A percentile compares a stretch with the other conserved stretches of the same genome.
Evolutionary conservation across 495 filamentous ascomycete species (phyloP).

Genomic region (Staphylotrichum longicolle): DNA sequence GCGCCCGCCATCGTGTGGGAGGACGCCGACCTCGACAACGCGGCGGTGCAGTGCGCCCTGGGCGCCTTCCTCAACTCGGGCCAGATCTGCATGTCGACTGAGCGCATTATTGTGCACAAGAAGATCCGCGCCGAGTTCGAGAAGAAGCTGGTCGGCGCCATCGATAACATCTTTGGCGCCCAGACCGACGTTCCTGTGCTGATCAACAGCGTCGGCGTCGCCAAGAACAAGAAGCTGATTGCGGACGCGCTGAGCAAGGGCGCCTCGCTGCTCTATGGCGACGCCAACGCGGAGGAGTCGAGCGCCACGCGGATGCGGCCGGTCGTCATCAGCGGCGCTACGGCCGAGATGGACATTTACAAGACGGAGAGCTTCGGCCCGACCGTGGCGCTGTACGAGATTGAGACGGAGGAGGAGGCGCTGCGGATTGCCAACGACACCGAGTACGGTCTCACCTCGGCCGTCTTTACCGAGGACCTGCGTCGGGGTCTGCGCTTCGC

Average conservation of each 20-base stretch:
- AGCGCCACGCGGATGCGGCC: conserved; percentile 63
- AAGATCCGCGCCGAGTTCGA: conserved; percentile 65
- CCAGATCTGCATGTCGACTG: conserved; percentile 91
- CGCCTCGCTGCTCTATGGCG: conserved; percentile 62
- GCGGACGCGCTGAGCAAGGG: conserved; percentile 66
- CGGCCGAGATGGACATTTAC: conserved; percentile 79
- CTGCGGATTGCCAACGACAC: conserved; percentile 78
- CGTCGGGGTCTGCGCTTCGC: conserved; percentile 72
- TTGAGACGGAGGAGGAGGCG: conserved; percentile 65
- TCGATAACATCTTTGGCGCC: conserved; percentile 50
- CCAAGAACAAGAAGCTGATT: conserved; percentile 67
- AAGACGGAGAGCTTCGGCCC: conserved; percentile 81
- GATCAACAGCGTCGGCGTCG: conserved; percentile 57
- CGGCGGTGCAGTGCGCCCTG: conserved; percentile 50
- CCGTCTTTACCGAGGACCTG: conserved; percentile 84
- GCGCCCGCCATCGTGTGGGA: conserved; percentile 62
- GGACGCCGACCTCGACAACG: conserved; percentile 61
- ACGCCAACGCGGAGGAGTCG: conserved; percentile 45
- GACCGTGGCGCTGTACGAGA: conserved; percentile 58
- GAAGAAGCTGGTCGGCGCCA: conserved; percentile 53
- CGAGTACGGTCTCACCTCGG: conserved; percentile 74
- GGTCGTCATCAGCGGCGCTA: conserved; percentile 67
- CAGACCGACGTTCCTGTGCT: conserved; percentile 56
- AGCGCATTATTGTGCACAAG: conserved; percentile 80
- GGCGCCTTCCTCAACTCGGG: conserved; percentile 62